phyloP scores from a whole-genome alignment of 306 rosid species.

The Medicago ruthenica region DNA sequence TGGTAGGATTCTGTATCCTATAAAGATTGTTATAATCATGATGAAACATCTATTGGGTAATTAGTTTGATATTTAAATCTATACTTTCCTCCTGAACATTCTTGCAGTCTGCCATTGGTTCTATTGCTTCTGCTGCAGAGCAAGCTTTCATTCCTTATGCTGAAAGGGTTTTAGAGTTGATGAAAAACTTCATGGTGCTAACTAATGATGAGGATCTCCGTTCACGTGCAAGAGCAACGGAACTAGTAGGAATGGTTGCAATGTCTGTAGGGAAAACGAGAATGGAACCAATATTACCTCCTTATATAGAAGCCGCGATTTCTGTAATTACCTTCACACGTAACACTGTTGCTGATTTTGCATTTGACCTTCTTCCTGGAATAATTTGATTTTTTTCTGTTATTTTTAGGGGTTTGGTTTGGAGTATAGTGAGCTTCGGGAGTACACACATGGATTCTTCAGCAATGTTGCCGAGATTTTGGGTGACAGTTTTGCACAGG shows the following conservation, averaged over 20 bases:
- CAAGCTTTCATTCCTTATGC: conserved; percentile 95
- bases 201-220: conserved; percentile 91
- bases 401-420: conserved; percentile 83
- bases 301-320: conserved; percentile 94
- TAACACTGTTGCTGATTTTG: conserved; percentile 21
- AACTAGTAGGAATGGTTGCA: conserved; percentile 97
- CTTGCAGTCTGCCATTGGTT: conserved; percentile 97
- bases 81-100: conserved; percentile 21
- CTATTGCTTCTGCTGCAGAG: conserved; percentile 96
- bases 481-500: conserved; percentile 86
- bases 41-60: conserved; percentile 16
- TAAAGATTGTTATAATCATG: conserved; percentile 31
- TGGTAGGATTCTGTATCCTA: conserved; percentile 60
- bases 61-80: conserved; percentile 40
- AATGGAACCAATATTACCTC: conserved; percentile 93
- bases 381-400: conserved; percentile 40
- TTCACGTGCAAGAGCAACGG: conserved; percentile 97
- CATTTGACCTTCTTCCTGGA: conserved; percentile 34
- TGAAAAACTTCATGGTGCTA: conserved; percentile 92
- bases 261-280: conserved; percentile 87
- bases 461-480: conserved; percentile 95
- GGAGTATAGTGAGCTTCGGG: conserved; percentile 94
- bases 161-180: conserved; percentile 92
- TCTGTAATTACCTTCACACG: conserved; percentile 61
- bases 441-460: conserved; percentile 98